Conservation (phyloP, 2,329 filamentous ascomycete species). For the Albifimbria verrucaria region DNA sequence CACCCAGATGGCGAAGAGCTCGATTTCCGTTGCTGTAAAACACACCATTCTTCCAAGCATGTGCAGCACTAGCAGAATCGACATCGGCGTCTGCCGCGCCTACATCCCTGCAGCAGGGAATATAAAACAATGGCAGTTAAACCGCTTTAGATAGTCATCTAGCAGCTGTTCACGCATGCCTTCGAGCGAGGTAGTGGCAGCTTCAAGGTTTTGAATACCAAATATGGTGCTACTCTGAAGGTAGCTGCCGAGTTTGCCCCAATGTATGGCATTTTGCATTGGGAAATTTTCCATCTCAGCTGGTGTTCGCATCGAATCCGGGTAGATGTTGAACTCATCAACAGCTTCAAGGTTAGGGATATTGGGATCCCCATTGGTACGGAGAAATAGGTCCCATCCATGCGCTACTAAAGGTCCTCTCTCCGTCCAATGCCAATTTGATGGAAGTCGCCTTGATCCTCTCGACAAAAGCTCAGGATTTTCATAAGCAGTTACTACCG, state of each 20-base stretch:
- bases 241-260: conserved; percentile 27
- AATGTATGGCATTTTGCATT: neutral
- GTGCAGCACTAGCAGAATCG: conserved; percentile 11
- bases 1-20: conserved; percentile 49
- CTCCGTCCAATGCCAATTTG: too few relatives aligned
- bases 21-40: conserved; percentile 52
- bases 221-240: neutral
- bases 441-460: too few relatives aligned
- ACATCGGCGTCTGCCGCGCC: conserved; percentile 44
- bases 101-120: conserved; percentile 51
- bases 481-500: neutral
- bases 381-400: neutral
- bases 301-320: conserved; percentile 7
- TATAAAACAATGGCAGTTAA: conserved; percentile 40
- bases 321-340: conserved; percentile 7
- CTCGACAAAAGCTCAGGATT: too few relatives aligned
- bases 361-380: neutral
- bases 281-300: too few relatives aligned
- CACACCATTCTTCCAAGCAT: conserved; percentile 37
- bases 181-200: neutral
- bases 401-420: neutral
- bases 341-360: neutral
- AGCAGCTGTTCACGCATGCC: conserved; percentile 34
- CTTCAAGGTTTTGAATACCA: neutral
- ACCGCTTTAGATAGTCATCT: conserved; percentile 45